phyloP scores from a whole-genome alignment of 2,329 filamentous ascomycete species.

The Fusarium sp. region DNA sequence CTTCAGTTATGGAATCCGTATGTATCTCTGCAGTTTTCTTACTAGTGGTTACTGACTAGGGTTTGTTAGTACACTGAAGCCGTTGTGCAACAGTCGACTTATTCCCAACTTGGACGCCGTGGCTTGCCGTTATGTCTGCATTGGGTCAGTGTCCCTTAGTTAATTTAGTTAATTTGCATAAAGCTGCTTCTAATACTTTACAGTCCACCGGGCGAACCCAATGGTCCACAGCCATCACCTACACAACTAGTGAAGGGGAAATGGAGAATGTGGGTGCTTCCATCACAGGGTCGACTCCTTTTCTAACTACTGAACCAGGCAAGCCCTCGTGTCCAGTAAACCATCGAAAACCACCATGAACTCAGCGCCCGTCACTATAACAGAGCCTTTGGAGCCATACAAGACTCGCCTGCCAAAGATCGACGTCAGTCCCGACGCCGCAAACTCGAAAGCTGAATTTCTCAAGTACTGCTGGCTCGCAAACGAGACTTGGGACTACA shows the following conservation, averaged over 20 bases:
- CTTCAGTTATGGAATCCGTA: not conserved
- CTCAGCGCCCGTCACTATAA: not conserved
- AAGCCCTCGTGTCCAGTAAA: not conserved
- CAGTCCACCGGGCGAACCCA: not conserved
- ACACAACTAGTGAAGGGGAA: not conserved
- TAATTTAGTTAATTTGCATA: not conserved
- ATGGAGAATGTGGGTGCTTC: not conserved
- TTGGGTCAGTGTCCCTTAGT: not conserved
- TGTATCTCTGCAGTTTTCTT: not conserved
- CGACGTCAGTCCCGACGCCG: not conserved
- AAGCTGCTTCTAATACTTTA: not conserved
- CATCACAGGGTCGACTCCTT: not conserved
- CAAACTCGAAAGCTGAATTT: not conserved
- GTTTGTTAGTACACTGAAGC: not conserved
- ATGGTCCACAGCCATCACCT: not conserved
- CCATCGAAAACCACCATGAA: not conserved
- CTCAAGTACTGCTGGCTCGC: not conserved
- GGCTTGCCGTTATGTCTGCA: not conserved
- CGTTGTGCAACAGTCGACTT: not conserved
- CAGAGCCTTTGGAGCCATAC: not conserved
- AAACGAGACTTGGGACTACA: not conserved
- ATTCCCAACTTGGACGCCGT: not conserved
- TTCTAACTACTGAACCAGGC: not conserved
- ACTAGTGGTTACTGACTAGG: not conserved
- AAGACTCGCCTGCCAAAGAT: not conserved